Base-by-base conservation (phyloP, 2,329 filamentous ascomycete genomes). In the Trichophyton schoenleinii region DNA sequence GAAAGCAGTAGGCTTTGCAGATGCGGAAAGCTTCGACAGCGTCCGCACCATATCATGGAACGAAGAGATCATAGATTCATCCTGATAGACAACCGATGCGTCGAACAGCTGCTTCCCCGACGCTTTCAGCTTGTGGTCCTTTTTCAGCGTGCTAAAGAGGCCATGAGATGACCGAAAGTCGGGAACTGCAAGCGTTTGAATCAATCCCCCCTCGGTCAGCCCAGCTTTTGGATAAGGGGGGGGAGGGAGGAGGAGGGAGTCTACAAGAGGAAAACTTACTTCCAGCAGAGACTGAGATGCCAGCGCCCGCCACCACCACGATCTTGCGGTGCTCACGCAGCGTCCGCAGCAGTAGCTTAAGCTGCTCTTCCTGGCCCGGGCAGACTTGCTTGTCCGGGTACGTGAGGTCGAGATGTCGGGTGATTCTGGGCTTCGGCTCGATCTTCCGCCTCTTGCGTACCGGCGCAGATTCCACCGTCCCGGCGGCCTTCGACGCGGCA, bases 41-140 rank as follows among this genome's bases (percentile, higher is more conserved):
- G 89, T 87, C 70, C 91, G 87, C 67, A 99, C 90, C 92, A 99
- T 97, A 71, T 88, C 86, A 74, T 99, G 94, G 73, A 99, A 99
- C 9, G 88, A 89, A 25, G 88, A 86, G 0, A 92, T 97, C 11
- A 91, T 89, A 22, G 83, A 81, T 72, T 95, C 87, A 77, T 96
- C 89, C 73, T 90, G 91, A 78, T 99, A 99, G n/a, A 59, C 58
- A 60, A 99, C 94, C 6, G 92, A 95, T 59, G 94, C 94, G 76
- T 99, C 94, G 71, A 99, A 99, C 0, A 99, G 82, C 67, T 96
- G 87, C 74, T 97, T 96, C 59, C 94, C 94, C 0, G 94, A 96
- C 22, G 88, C 84, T 72, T 95, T 96, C 64, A 96, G 80, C 67
- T 94, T 95, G 75, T 96, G 89, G 70, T 96, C 87, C 64, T 84